Evolutionary conservation across 75 land plant species (phyloP), one percentile per base, ranked within the genome.

Genomic region (Pinus taeda): DNA sequence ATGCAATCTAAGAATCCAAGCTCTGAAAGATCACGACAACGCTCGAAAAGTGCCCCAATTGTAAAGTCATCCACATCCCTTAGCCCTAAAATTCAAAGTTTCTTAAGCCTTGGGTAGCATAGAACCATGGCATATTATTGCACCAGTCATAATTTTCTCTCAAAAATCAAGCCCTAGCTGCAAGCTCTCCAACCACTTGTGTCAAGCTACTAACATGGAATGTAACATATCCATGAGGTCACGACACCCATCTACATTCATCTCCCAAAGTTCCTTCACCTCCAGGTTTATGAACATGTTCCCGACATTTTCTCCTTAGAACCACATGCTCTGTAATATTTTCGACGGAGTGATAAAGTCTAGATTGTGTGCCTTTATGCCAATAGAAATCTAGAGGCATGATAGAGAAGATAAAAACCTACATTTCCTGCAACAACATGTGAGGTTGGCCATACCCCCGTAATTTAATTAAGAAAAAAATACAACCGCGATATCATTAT

Each of bases 91-190:
- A 97, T 75, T 6, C 93, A 83, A 53, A 97, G 84, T 69, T 83
- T 75, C 77, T 71, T 83, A 77, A 97, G 76, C n/a, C 81, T 77
- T 8, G 88, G 86, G 75, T 98, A 97, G 79, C 99, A 97, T 45
- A 93, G 0, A 3, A 92, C 98, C 45, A 95, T 81, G 36, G 83
- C 87, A 0, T 66, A 84, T 84, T 11, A 97, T 77, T 7, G 95
- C 98, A 81, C 95, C 98, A 74, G 87, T 85, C 37, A 82, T 87
- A 64, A 97, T 82, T 75, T 86, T 78, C 21, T 95, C 99, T 77
- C 93, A 93, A 21, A 87, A 87, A 67, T 97, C 98, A 0, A 94
- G 92, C 3, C 98, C 99, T 20, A 97, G 82, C 71, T 95, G 95
- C 29, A 97, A 89, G 76, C 87, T 82, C 82, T 97, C 95, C 12